Evolutionary conservation across 1,284 basidiomycete genomes (phyloP), one percentile per base, ranked within the genome.

Genomic region (Ganoderma leucocontextum): DNA sequence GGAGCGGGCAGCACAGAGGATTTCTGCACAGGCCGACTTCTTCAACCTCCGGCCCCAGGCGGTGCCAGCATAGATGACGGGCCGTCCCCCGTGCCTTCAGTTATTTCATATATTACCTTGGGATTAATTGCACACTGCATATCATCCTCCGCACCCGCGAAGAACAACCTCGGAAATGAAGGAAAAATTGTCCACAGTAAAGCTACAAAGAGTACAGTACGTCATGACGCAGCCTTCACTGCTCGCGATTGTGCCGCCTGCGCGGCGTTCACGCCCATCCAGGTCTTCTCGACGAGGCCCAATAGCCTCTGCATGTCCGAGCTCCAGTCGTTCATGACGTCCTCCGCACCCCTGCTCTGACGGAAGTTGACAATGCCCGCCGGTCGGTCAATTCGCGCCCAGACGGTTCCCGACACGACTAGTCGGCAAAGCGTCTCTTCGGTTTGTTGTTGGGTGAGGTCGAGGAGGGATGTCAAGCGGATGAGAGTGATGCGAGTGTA

Each of bases 311-410:
- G 92, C 88, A 99, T 95, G 78, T 99, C 97, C 29, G 89, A 92
- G 80, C 94, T 96, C 98, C 98, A 99, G 70, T 93, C 93, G 77
- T 99, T 99, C 87, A 99, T 91, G 7, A 95, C 91, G 77, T 96
- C 95, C 78, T 97, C 96, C 2, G 93, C 89, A 70, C 87, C 91
- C 78, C 85, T 86, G 80, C 90, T 91, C 75, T 85, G 88, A 74
- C 89, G 89, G 85, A 99, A 99, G 76, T 86, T 92, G 67, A 99
- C 90, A 66, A 99, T 87, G 0, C 96, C 96, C 0, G 92, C 86
- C 42, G 97, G 97, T 61, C 98, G 89, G 81, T 99, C 97, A 73
- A 97, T 94, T 65, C 96, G 92, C 33, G 98, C 98, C 87, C 93
- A 98, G 53, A 99, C 89, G 29, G 94, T 95, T 72, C 93, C 95